These are phyloP conservation scores for Colletotrichum sp. DNA, from an alignment of 2,329 filamentous ascomycete species.

Conservation along the genomic window DNA sequence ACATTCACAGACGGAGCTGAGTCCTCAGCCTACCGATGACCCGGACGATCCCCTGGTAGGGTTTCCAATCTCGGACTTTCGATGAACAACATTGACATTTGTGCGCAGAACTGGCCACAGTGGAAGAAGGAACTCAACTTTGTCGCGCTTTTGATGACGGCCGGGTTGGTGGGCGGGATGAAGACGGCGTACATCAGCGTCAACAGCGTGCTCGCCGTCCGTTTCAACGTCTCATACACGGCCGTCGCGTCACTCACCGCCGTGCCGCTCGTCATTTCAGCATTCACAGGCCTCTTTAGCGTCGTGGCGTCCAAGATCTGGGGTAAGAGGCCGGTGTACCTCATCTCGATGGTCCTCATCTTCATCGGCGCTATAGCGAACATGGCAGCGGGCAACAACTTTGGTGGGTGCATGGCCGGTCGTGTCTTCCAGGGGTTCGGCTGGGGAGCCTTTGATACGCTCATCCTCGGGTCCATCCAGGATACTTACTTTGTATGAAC, in stretches of 20 bases:
- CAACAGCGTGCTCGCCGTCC: constrained; percentile 46
- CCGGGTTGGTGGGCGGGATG: constrained; percentile 52
- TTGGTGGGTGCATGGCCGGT: constrained; percentile 54
- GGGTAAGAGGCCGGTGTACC: constrained; percentile 60
- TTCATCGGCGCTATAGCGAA: constrained; percentile 59
- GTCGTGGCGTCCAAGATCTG: constrained; percentile 48
- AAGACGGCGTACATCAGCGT: constrained; percentile 60
- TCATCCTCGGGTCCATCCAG: constrained; percentile 57
- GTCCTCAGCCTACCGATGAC: constrained; percentile 62
- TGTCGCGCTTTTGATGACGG: constrained; percentile 49
- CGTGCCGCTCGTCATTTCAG: constrained; percentile 56
- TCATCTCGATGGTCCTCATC: constrained; percentile 49
- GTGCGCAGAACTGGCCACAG: constrained; percentile 56
- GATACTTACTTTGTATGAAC: constrained; percentile 62
- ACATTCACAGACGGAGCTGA: constrained; percentile 47
- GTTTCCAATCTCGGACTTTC: background rate
- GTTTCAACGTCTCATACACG: constrained; percentile 51
- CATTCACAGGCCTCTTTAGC: constrained; percentile 47
- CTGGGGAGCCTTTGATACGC: constrained; percentile 63
- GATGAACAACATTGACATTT: background rate
- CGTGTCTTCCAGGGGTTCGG: constrained; percentile 61
- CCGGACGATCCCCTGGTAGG: constrained; percentile 59
- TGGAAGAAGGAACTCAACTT: constrained; percentile 61
- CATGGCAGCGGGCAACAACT: constrained; percentile 44
- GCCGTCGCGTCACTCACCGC: constrained; percentile 56